These are phyloP conservation scores for Ilyonectria mors-panacis DNA, from an alignment of 2,329 filamentous ascomycete species.

Conservation along the genomic window DNA sequence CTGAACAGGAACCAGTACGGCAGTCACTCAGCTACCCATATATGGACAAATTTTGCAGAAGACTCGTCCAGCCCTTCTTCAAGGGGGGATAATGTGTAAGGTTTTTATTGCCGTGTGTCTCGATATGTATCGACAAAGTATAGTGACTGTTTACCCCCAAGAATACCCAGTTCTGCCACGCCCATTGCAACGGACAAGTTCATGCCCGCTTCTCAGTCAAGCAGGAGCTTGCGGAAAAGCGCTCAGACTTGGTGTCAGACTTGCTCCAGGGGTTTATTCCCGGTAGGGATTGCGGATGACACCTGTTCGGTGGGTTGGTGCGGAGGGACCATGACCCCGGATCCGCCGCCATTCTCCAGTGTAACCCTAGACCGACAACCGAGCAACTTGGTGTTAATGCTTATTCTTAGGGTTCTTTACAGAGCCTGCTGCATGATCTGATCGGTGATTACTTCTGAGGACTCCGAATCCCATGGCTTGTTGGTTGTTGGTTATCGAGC, in stretches of 20 bases:
- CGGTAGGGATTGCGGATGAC: not conserved
- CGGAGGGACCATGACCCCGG: slow-evolving; percentile 9
- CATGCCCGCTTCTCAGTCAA: slow-evolving; percentile 2
- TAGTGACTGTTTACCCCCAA: not conserved
- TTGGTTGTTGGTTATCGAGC: not conserved
- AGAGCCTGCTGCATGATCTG: slow-evolving; percentile 8
- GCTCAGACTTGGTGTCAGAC: not conserved
- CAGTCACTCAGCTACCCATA: not conserved
- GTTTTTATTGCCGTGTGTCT: slow-evolving; percentile 3
- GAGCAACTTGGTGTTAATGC: not conserved
- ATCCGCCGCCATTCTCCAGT: not conserved
- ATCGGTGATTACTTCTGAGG: slow-evolving; percentile 3
- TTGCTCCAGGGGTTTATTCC: slow-evolving; percentile 4
- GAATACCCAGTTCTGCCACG: slow-evolving; percentile 6
- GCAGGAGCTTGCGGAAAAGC: not conserved
- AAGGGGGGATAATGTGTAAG: not conserved
- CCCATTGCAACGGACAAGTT: not conserved
- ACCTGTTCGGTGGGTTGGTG: slow-evolving; percentile 1
- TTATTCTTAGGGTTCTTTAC: not conserved
- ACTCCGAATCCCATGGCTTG: slow-evolving; percentile 3
- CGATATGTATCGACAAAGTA: not conserved
- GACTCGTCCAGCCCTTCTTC: not conserved
- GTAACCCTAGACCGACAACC: slow-evolving; percentile 2
- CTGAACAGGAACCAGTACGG: not conserved
- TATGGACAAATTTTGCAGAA: not conserved